Evolutionary conservation across 352 stramenopile species (phyloP).

Genomic region (Phytophthora aleatoria): DNA sequence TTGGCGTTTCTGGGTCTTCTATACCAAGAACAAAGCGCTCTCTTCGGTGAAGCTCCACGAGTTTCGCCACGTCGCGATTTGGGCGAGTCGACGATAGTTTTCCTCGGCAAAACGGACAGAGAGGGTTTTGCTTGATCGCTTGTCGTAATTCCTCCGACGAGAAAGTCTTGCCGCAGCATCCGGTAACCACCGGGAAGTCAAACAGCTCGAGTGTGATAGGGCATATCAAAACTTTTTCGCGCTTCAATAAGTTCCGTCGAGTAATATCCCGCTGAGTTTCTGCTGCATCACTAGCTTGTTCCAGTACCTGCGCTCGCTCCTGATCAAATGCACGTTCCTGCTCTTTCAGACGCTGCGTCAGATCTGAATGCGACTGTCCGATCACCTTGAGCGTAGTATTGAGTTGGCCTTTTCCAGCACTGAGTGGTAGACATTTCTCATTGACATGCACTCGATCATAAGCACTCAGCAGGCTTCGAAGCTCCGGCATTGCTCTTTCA

Average conservation of each 20-base stretch:
- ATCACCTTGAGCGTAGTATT: neutral
- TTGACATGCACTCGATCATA: constrained; percentile 15
- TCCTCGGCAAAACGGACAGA: constrained; percentile 14
- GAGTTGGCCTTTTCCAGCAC: neutral
- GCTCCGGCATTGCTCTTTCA: constrained; percentile 10
- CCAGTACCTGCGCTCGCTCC: constrained; percentile 6
- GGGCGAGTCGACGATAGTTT: neutral
- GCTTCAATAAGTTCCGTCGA: constrained; percentile 5
- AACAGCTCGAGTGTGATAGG: constrained; percentile 18
- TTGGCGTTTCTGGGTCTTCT: neutral
- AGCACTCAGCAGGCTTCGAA: constrained; percentile 15
- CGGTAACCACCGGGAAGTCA: constrained; percentile 13
- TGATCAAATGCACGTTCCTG: constrained; percentile 10
- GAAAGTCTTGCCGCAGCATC: constrained; percentile 21
- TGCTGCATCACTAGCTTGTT: constrained; percentile 13
- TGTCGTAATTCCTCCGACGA: constrained; percentile 7
- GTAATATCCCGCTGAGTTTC: constrained; percentile 10
- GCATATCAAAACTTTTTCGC: constrained; percentile 13
- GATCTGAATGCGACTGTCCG: neutral
- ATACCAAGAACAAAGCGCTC: constrained; percentile 18
- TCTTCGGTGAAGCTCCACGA: constrained; percentile 24
- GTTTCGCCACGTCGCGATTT: constrained; percentile 15
- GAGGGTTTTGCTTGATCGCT: neutral
- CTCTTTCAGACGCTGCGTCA: constrained; percentile 9
- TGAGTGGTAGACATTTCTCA: constrained; percentile 3